These are phyloP conservation scores for Sporothrix dimorphospora DNA, from an alignment of 2,329 filamentous ascomycete species.

Conservation along the genomic window DNA sequence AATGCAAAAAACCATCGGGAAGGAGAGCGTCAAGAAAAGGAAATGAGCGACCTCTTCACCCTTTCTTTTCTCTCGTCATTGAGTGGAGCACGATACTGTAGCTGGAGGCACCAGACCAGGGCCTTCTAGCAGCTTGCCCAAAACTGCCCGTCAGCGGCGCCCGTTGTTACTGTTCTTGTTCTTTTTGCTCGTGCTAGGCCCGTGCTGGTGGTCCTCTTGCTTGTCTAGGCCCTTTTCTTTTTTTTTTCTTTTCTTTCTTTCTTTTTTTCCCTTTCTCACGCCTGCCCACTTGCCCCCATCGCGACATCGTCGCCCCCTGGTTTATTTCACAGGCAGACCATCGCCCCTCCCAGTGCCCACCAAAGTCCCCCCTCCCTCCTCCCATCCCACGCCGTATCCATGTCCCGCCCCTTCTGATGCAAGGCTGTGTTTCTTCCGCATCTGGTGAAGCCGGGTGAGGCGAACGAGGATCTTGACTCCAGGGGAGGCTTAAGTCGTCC, in stretches of 20 bases:
- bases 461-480: not conserved
- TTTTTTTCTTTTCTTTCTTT: not conserved
- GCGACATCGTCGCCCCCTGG: not conserved
- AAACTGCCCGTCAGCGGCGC: not conserved
- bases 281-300: too few species aligned
- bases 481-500: not conserved
- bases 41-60: conserved; percentile 16
- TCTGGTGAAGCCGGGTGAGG: not conserved
- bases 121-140: not conserved
- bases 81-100: conserved; percentile 19
- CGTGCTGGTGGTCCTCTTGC: not conserved
- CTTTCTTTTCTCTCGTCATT: conserved; percentile 13
- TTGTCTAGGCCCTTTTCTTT: conserved; percentile 3
- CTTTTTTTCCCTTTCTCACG: not conserved
- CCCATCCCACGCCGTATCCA: not conserved
- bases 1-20: not conserved
- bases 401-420: conserved; percentile 1
- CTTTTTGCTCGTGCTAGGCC: not conserved
- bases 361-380: not conserved
- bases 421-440: conserved; percentile 9
- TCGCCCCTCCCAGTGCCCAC: conserved; percentile 7
- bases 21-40: conserved; percentile 1
- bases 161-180: not conserved
- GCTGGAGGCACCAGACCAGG: not conserved
- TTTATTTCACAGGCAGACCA: conserved; percentile 13